A percentile compares a stretch with the other conserved stretches of the same genome.
Conservation (phyloP, 768 basidiomycete genomes). For the Suillus tomentosus region DNA sequence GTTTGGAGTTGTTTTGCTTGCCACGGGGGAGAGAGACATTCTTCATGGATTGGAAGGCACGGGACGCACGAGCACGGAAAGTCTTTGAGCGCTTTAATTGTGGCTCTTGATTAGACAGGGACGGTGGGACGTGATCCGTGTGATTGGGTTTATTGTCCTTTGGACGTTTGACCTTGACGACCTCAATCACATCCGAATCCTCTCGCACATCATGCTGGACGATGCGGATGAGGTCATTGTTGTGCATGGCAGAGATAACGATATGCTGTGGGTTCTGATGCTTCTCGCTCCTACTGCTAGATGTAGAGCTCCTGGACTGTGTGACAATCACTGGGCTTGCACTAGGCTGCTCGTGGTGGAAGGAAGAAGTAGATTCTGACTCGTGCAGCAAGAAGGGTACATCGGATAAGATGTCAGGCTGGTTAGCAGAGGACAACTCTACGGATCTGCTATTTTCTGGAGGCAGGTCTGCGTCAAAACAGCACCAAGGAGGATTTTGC, state of each 20-base stretch:
- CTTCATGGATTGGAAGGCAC: slow-evolving; percentile 49
- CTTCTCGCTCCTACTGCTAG: slow-evolving; percentile 30
- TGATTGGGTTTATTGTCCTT: slow-evolving; percentile 19
- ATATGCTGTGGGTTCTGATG: slow-evolving; percentile 32
- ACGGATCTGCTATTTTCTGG: slow-evolving; percentile 20
- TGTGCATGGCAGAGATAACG: slow-evolving; percentile 21
- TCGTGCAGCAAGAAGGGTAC: slow-evolving; percentile 29
- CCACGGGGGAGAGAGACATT: slow-evolving; percentile 34
- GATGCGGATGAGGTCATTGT: slow-evolving; percentile 17
- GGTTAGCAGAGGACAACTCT: slow-evolving; percentile 16
- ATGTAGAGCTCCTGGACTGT: slow-evolving; percentile 9
- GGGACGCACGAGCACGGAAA: slow-evolving; percentile 48
- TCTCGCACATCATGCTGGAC: slow-evolving; percentile 44
- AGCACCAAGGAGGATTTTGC: slow-evolving; percentile 54
- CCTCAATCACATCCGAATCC: slow-evolving; percentile 55
- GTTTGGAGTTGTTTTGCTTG: slow-evolving; percentile 33
- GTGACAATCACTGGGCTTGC: slow-evolving; percentile 8
- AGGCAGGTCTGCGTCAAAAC: slow-evolving; percentile 50
- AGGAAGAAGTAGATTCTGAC: slow-evolving; percentile 12
- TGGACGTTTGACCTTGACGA: slow-evolving; percentile 55
- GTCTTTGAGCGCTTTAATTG: slow-evolving; percentile 40
- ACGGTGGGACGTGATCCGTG: background rate
- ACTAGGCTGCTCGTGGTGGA: slow-evolving; percentile 16
- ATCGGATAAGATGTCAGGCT: slow-evolving; percentile 36
- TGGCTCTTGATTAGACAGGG: slow-evolving; percentile 22